Conservation (phyloP, 129 eudicot species). For the Daucus carota region DNA sequence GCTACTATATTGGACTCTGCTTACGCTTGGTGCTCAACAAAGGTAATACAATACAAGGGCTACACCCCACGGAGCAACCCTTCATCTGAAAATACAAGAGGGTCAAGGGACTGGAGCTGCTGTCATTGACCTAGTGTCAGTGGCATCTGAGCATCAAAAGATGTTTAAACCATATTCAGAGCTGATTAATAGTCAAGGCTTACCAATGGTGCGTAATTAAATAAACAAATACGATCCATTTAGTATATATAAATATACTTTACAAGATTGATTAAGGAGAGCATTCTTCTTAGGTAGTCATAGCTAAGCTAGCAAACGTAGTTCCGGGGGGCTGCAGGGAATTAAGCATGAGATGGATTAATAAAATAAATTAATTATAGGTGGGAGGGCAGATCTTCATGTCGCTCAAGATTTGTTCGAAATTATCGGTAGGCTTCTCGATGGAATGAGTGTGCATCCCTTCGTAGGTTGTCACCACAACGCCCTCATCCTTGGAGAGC, state of each 20-base stretch:
- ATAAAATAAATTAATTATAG: not conserved
- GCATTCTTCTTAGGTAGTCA: not conserved
- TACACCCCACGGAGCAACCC: no score
- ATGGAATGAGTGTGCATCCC: constrained; percentile 52
- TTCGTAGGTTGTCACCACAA: constrained; percentile 73
- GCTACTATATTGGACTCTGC: no score
- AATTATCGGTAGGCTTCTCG: constrained; percentile 43
- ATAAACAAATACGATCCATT: constrained; percentile 4
- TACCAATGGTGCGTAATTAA: not conserved
- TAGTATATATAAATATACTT: constrained; percentile 3
- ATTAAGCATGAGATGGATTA: not conserved
- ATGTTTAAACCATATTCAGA: no score
- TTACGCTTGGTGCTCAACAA: no score
- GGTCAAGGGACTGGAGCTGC: no score
- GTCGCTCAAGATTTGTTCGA: constrained; percentile 53
- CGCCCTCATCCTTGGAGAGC: constrained; percentile 43
- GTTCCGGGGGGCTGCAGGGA: not conserved
- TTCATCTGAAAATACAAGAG: no score
- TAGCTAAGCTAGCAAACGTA: constrained; percentile 9
- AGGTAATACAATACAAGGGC: no score
- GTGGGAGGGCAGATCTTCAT: constrained; percentile 46
- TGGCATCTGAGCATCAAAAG: no score
- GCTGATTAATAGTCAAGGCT: no score
- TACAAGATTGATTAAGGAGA: not conserved
- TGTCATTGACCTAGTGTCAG: no score